These are phyloP conservation scores for Lecanoromycetidae sp. DNA, from an alignment of 2,329 filamentous ascomycete species.

Conservation along the genomic window DNA sequence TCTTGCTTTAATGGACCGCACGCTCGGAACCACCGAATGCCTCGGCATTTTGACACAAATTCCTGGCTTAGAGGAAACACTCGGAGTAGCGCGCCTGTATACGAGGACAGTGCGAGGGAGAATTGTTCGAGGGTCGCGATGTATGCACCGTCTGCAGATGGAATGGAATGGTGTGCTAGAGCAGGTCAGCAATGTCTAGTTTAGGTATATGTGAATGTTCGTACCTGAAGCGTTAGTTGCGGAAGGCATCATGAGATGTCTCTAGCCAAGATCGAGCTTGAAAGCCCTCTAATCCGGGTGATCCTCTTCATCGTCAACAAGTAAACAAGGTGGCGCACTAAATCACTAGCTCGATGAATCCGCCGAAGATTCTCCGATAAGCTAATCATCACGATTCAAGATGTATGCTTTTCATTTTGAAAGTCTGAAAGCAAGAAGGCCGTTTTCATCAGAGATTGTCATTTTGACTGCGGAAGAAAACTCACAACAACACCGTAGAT, in stretches of 20 bases:
- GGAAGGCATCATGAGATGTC: neutral
- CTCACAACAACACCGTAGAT: no score
- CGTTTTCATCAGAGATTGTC: no score
- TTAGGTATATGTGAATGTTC: no score
- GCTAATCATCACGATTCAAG: no score
- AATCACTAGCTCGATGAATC: no score
- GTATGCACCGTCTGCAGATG: slow-evolving; percentile 29
- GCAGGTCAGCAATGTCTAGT: neutral
- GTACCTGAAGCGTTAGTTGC: neutral
- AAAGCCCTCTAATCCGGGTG: no score
- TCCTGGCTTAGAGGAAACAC: slow-evolving; percentile 26
- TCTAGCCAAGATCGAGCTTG: no score
- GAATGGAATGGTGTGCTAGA: slow-evolving; percentile 22
- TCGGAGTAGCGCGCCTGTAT: slow-evolving; percentile 26
- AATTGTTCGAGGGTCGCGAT: slow-evolving; percentile 28
- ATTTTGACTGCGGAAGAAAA: no score
- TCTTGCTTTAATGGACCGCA: slow-evolving; percentile 12
- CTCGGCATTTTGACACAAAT: slow-evolving; percentile 23
- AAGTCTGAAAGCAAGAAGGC: no score
- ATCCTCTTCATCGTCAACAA: neutral
- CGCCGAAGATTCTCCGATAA: no score
- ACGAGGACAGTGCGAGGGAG: slow-evolving; percentile 29
- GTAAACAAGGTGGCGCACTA: neutral
- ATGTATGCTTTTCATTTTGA: no score
- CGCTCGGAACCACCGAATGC: slow-evolving; percentile 28